These are phyloP conservation scores for Yarrowia divulgata DNA, from an alignment of 805 yeast species.

Conservation along the genomic window DNA sequence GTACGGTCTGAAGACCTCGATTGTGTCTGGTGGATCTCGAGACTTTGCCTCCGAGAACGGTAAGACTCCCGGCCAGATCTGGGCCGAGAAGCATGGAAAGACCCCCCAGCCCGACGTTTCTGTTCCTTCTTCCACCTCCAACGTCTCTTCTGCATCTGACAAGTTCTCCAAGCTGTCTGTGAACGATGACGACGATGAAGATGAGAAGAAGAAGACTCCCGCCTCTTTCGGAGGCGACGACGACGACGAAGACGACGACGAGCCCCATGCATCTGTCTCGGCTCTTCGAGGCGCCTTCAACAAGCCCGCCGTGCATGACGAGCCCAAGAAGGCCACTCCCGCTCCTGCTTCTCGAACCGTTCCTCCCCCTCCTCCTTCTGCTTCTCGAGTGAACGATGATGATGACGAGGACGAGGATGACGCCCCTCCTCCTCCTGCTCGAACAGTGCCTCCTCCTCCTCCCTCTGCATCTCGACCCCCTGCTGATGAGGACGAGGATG, in stretches of 20 bases:
- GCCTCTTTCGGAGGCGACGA: slow-evolving; percentile 42
- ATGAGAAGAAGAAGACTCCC: slow-evolving; percentile 42
- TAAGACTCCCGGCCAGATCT: slow-evolving; percentile 90
- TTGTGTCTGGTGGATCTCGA: slow-evolving; percentile 60
- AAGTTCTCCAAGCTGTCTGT: slow-evolving; percentile 43
- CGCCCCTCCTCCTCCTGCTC: slow-evolving; percentile 38
- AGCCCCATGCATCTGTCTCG: slow-evolving; percentile 17
- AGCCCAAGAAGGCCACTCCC: slow-evolving; percentile 29
- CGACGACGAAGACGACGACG: slow-evolving; percentile 34
- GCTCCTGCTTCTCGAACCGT: slow-evolving; percentile 41
- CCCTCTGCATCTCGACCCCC: slow-evolving; percentile 45
- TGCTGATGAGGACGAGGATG: slow-evolving; percentile 40
- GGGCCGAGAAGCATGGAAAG: slow-evolving; percentile 91
- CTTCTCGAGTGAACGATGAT: slow-evolving; percentile 40
- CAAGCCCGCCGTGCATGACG: slow-evolving; percentile 20
- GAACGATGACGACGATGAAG: slow-evolving; percentile 45
- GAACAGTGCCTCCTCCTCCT: slow-evolving; percentile 45
- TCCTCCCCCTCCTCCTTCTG: slow-evolving; percentile 45
- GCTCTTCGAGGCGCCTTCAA: slow-evolving; percentile 36
- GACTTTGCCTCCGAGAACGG: slow-evolving; percentile 72
- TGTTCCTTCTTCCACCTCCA: slow-evolving; percentile 43
- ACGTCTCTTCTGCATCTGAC: slow-evolving; percentile 45
- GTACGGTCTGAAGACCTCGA: slow-evolving; percentile 41
- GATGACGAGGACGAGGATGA: slow-evolving; percentile 36
- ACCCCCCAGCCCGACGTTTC: slow-evolving; percentile 43